Conservation (phyloP, 768 basidiomycete genomes). For the Psilocybe tampanensis region DNA sequence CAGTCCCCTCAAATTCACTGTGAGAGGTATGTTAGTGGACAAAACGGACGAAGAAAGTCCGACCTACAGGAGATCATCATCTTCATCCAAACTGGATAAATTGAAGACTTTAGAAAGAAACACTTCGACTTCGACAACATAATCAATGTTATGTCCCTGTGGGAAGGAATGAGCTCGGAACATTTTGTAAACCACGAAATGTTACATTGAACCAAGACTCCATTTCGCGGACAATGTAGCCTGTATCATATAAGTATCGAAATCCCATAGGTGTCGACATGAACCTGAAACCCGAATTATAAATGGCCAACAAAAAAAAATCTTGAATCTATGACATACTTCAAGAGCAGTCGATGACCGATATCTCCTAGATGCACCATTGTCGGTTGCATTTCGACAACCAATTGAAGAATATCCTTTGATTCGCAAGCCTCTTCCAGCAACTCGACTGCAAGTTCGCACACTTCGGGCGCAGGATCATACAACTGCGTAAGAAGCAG, state of each 20-base stretch:
- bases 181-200: background rate
- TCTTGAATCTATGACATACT: conserved; percentile 51
- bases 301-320: background rate
- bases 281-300: conserved; percentile 57
- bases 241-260: conserved; percentile 86
- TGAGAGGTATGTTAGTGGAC: conserved; percentile 4
- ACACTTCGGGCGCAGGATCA: conserved; percentile 88
- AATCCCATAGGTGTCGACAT: conserved; percentile 95
- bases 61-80: conserved; percentile 61
- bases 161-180: background rate
- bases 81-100: conserved; percentile 55
- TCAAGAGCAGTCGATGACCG: conserved; percentile 84
- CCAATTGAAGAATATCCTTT: conserved; percentile 80
- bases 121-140: conserved; percentile 93
- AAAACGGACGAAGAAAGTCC: background rate
- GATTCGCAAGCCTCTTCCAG: conserved; percentile 90
- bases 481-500: conserved; percentile 95
- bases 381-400: conserved; percentile 93
- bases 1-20: conserved; percentile 82
- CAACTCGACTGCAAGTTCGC: conserved; percentile 86
- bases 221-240: conserved; percentile 94
- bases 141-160: conserved; percentile 91
- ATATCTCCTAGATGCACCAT: conserved; percentile 95
- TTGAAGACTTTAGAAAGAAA: conserved; percentile 83
- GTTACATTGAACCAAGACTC: conserved; percentile 94